Conservation (phyloP, 805 yeast genomes). For the Candida railenensis region DNA sequence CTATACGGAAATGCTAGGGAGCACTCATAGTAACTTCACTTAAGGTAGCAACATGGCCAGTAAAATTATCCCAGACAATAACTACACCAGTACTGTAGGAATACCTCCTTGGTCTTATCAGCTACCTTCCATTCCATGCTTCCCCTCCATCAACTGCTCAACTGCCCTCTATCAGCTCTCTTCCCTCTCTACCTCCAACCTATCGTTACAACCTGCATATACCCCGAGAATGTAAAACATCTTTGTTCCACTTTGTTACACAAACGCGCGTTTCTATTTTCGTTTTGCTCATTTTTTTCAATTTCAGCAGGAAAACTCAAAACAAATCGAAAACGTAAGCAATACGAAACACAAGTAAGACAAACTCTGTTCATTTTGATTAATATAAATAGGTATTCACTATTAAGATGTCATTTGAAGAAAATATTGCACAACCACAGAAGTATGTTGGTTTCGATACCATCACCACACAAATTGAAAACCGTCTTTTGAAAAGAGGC, state of each 20-base stretch:
- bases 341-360: neutral
- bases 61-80: no score
- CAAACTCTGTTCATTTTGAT: neutral
- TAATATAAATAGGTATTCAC: neutral
- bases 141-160: no score
- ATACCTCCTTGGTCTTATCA: no score
- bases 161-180: no score
- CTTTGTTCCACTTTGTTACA: neutral
- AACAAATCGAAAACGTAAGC: neutral
- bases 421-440: slow-evolving; percentile 48
- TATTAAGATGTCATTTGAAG: slow-evolving; percentile 17
- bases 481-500: slow-evolving; percentile 85
- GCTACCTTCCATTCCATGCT: no score
- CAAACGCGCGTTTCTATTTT: neutral
- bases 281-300: neutral
- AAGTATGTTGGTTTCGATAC: slow-evolving; percentile 96
- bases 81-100: no score
- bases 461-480: slow-evolving; percentile 93
- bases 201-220: neutral
- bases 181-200: no score
- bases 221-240: neutral
- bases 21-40: no score
- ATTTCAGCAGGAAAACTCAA: neutral
- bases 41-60: no score
- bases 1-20: no score